Base-by-base conservation (phyloP, 208 protist genomes). In the Wallacemonas rigidus region DNA sequence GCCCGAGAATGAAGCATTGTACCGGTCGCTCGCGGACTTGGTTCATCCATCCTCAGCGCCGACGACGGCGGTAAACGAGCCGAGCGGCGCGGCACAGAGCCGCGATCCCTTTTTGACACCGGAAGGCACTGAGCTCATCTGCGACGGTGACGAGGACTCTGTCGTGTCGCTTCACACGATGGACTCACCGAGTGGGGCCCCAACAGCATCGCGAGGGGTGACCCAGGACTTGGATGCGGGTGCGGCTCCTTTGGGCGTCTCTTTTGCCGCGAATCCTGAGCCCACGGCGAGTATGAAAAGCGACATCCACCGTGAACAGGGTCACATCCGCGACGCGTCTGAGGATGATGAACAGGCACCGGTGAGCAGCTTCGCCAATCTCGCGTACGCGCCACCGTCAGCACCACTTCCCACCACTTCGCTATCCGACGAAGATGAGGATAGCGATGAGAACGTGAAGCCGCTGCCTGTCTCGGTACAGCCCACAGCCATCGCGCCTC, bases 331-430 rank as follows among this genome's bases (percentile, higher is more conserved):
- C 26, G 26, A 26, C 26, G 26, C 26, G 26, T 26, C 26, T 26
- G 26, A 26, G 26, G 26, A 26, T 26, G 8, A 57, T 15, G 40
- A 45, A 3, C 60, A 17, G 3, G 43, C 11, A 5, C n/a, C 38
- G 36, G 36, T 41, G 9, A 38, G 9, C 54, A 53, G 53, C 69
- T 73, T 73, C 56, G 50, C 54, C 4, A 50, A 39, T 12, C 41
- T 73, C 7, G 51, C 39, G 5, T 73, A 73, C 69, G 56, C 43
- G 15, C 69, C 69, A n/a, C 69, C 69, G 41, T 73, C 69, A 3
- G 36, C 26, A 2, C 69, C 69, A 11, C 54, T 73, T 12, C 36
- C 48, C 12, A 3, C 64, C 3, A 40, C 26, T 14, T 39, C 14
- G 9, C n/a, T 36, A 17, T 58, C 50, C n/a, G 45, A 48, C 36